Conservation (phyloP, 441 rosid genomes). For the Croton setiger region DNA sequence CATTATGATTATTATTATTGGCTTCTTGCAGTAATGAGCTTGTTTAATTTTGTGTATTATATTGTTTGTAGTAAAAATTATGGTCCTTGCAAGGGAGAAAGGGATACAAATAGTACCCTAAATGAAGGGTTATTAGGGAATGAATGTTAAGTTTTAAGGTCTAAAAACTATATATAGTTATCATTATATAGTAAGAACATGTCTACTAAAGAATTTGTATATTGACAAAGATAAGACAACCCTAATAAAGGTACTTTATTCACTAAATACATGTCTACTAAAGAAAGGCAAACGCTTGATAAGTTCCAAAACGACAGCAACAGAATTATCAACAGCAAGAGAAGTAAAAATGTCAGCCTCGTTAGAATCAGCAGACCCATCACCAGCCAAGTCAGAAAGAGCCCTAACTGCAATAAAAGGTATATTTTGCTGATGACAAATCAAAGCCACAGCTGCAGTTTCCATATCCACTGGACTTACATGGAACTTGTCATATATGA, state of each 20-base stretch:
- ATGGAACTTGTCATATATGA: not conserved
- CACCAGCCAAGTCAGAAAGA: not conserved
- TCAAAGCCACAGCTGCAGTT: not conserved
- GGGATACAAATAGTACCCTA: not conserved
- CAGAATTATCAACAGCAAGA: not conserved
- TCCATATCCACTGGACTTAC: not conserved
- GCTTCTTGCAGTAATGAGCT: constrained; percentile 24
- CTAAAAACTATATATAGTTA: no score
- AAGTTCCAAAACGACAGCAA: constrained; percentile 8
- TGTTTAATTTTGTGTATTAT: constrained; percentile 25
- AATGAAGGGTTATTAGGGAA: not conserved
- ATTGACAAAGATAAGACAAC: no score
- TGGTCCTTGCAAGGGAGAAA: constrained; percentile 22
- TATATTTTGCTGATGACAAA: not conserved
- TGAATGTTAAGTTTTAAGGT: not conserved
- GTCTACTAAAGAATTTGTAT: no score
- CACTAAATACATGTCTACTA: no score
- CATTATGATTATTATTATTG: constrained; percentile 37
- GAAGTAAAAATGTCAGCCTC: not conserved
- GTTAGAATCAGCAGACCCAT: not conserved
- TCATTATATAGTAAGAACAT: no score
- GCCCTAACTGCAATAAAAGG: constrained; percentile 7
- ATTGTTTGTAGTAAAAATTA: constrained; percentile 24
- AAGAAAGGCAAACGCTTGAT: constrained; percentile 5
- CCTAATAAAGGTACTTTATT: no score